These are phyloP conservation scores for Magnaporthiopsis rhizophila DNA, from an alignment of 2,329 filamentous ascomycete genomes.

Conservation along the genomic window DNA sequence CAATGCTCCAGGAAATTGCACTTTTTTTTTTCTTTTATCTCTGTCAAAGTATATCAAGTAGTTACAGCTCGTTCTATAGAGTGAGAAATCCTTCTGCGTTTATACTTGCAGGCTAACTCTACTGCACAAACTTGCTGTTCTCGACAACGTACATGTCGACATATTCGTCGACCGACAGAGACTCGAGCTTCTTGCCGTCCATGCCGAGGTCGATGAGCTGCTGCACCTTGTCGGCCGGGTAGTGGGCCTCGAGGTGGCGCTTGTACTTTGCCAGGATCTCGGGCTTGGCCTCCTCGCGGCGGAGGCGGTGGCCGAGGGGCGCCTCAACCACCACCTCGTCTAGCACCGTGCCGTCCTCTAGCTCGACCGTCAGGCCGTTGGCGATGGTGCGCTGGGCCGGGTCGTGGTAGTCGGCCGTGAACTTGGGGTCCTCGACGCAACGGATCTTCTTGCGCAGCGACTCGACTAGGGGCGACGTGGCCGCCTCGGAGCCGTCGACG, in stretches of 20 bases:
- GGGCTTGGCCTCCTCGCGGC: slow-evolving; percentile 94
- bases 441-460: slow-evolving; percentile 86
- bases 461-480: slow-evolving; percentile 82
- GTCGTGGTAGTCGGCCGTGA: slow-evolving; percentile 93
- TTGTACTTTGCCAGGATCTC: slow-evolving; percentile 94
- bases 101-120: no score
- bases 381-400: slow-evolving; percentile 89
- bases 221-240: slow-evolving; percentile 66
- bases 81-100: no score
- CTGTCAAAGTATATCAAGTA: not conserved
- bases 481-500: slow-evolving; percentile 84
- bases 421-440: slow-evolving; percentile 93
- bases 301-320: slow-evolving; percentile 82
- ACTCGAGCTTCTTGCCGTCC: slow-evolving; percentile 67
- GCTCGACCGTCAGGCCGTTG: slow-evolving; percentile 88
- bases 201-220: slow-evolving; percentile 74
- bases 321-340: slow-evolving; percentile 91
- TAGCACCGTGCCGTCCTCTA: slow-evolving; percentile 88
- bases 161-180: slow-evolving; percentile 82
- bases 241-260: slow-evolving; percentile 83
- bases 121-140: slow-evolving; percentile 51
- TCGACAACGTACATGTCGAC: slow-evolving; percentile 71
- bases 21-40: not conserved
- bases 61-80: not conserved
- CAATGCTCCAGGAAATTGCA: not conserved